Evolutionary conservation across 805 yeast species (phyloP), one percentile per base, ranked within the genome.

Genomic region (Ogataea siamensis): DNA sequence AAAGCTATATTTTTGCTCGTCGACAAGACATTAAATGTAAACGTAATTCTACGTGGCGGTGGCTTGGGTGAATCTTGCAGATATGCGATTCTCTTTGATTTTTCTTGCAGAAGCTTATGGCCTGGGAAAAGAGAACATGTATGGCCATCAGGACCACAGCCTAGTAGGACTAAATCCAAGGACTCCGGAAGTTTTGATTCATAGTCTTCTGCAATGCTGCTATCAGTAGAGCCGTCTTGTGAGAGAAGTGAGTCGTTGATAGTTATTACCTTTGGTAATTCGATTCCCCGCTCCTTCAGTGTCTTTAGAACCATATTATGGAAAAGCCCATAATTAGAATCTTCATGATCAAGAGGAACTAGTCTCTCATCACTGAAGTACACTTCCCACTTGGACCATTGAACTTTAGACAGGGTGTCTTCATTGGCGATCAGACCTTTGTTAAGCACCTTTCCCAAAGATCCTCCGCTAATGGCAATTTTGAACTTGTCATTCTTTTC

Each of bases 81-180:
- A 53, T 76, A 64, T 7, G 89, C 77, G 40, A 88, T 80, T 28
- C 63, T 60, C 43, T 69, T 65, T 7, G 58, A 34, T 18, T 64
- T 59, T 56, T 83, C 91, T 24, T 71, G 47, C 40, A 88, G 68
- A 52, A 87, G 70, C 43, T 61, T 53, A 60, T 87, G 96, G 25
- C 83, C 88, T 9, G 96, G 96, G 75, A 88, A 88, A 46, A 88
- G 68, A 1, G 96, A 88, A 66, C 95, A 86, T 5, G 96, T 88
- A 62, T 88, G 97, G 25, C 96, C 97, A 55, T 88, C 97, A 23
- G 96, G 96, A 6, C 97, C 97, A 60, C 93, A 84, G 15, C 97
- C 97, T 46, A 88, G 70, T 39, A 87, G 66, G 15, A 88, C 66
- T 51, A 87, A 66, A 61, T 88, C 95, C 19, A 80, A 54, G 6